Percentiles rank a stretch among this genome's conserved stretches.
Evolutionary conservation across 257 asterid species (phyloP).

Genomic region (Mentha longifolia): DNA sequence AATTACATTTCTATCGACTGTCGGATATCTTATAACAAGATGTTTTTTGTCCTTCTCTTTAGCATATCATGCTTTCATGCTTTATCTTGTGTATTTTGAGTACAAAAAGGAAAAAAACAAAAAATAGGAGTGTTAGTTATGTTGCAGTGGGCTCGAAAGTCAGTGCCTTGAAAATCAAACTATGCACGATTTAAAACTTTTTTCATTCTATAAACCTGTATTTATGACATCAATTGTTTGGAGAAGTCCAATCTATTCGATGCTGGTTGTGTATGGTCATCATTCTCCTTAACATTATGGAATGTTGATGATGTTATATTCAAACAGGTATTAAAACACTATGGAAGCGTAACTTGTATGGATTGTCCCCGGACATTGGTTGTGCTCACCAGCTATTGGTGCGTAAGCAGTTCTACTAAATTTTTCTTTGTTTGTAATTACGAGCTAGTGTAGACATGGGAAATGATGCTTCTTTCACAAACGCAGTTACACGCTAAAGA

Average conservation of each 20-base stretch:
- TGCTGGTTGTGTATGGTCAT: constrained; percentile 21
- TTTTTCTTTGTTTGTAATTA: constrained; percentile 21
- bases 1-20: constrained; percentile 2
- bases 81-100: constrained; percentile 26
- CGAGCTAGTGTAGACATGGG: constrained; percentile 8
- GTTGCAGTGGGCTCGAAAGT: too few species aligned
- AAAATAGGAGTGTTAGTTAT: too few species aligned
- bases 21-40: constrained; percentile 7
- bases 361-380: constrained; percentile 77
- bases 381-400: constrained; percentile 89
- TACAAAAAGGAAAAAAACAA: constrained; percentile 3
- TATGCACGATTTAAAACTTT: neutral
- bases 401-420: constrained; percentile 25
- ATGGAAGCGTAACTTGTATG: constrained; percentile 74
- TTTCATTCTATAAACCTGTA: neutral
- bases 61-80: neutral
- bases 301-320: constrained; percentile 18
- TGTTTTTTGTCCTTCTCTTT: constrained; percentile 1
- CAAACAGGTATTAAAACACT: constrained; percentile 72
- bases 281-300: neutral
- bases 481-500: constrained; percentile 87
- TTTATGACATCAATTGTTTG: constrained; percentile 19
- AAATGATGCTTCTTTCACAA: constrained; percentile 30
- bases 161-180: too few species aligned
- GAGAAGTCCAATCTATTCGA: constrained; percentile 4